These are phyloP conservation scores for Pseudoneurospora amorphoporcata DNA, from an alignment of 495 filamentous ascomycete species.

Conservation along the genomic window DNA sequence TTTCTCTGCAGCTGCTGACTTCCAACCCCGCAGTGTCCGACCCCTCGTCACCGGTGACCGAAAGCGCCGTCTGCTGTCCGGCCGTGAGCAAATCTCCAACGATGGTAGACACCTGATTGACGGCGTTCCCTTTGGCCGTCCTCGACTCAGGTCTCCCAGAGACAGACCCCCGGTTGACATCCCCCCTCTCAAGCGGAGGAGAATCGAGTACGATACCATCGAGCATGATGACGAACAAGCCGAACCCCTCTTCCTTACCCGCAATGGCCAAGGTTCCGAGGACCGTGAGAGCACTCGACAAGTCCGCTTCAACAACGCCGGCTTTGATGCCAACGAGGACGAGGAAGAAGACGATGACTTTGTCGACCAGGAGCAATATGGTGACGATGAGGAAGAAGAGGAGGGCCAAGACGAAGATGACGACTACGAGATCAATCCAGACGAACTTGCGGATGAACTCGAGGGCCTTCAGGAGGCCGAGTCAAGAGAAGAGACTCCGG, in stretches of 20 bases:
- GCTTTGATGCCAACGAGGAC: conserved; percentile 15
- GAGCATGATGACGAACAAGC: conserved; percentile 19
- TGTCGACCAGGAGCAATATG: conserved; percentile 7
- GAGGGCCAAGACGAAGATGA: conserved; percentile 15
- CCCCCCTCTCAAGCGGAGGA: conserved; percentile 63
- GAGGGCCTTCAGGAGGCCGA: neutral
- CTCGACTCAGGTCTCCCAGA: conserved; percentile 46
- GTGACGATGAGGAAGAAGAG: conserved; percentile 18
- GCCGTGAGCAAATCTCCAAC: conserved; percentile 70
- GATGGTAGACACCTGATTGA: conserved; percentile 82
- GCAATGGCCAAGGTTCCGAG: conserved; percentile 23
- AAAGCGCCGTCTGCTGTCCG: conserved; percentile 60
- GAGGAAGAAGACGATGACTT: conserved; percentile 5
- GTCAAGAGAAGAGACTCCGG: neutral
- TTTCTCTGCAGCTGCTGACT: conserved; percentile 2
- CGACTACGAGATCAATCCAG: conserved; percentile 11
- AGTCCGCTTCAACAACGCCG: conserved; percentile 9
- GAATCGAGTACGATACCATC: conserved; percentile 36
- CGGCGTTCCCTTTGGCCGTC: conserved; percentile 78
- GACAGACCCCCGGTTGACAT: conserved; percentile 62
- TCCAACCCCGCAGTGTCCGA: conserved; percentile 52
- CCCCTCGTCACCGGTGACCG: conserved; percentile 68
- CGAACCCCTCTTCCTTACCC: conserved; percentile 24
- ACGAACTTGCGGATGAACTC: conserved; percentile 9
- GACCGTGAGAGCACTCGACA: conserved; percentile 18